Conservation (phyloP, 2,329 filamentous ascomycete species). For the Laburnicola sp. region DNA sequence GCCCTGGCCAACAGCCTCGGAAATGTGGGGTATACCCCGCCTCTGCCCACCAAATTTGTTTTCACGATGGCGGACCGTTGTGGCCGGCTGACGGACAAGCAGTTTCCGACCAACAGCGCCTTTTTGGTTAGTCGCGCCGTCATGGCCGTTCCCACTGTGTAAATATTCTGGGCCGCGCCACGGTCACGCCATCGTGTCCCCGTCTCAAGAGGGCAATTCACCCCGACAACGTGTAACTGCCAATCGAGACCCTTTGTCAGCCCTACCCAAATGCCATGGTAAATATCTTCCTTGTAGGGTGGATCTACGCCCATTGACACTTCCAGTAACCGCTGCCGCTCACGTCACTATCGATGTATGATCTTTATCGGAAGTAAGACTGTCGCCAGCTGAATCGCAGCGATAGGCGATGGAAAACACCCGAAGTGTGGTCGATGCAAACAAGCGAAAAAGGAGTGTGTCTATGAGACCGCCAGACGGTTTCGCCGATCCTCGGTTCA, state of each 20-base stretch:
- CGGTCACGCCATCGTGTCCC: conserved; percentile 11
- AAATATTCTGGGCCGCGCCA: not conserved
- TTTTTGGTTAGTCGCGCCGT: not conserved
- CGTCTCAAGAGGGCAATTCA: conserved; percentile 25
- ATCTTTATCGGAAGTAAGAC: not conserved
- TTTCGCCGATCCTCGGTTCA: conserved; percentile 43
- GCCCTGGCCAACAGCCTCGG: conserved; percentile 7
- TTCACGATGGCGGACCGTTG: not conserved
- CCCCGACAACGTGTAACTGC: conserved; percentile 18
- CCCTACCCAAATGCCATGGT: conserved; percentile 41
- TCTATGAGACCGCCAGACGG: conserved; percentile 41
- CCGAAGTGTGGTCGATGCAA: conserved; percentile 40
- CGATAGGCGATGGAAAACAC: conserved; percentile 40
- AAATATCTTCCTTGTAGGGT: conserved; percentile 7
- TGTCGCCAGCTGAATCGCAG: conserved; percentile 15
- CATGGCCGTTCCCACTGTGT: not conserved
- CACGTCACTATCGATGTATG: conserved; percentile 44
- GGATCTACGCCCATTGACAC: conserved; percentile 15
- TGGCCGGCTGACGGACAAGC: conserved; percentile 11
- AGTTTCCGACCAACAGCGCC: not conserved
- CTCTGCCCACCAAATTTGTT: conserved; percentile 9
- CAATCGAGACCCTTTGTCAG: conserved; percentile 10
- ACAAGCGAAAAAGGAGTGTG: conserved; percentile 37
- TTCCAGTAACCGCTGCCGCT: conserved; percentile 43
- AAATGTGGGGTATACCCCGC: conserved; percentile 25